Conservation (phyloP, 805 yeast species). For the Kregervanrija delftensis region DNA sequence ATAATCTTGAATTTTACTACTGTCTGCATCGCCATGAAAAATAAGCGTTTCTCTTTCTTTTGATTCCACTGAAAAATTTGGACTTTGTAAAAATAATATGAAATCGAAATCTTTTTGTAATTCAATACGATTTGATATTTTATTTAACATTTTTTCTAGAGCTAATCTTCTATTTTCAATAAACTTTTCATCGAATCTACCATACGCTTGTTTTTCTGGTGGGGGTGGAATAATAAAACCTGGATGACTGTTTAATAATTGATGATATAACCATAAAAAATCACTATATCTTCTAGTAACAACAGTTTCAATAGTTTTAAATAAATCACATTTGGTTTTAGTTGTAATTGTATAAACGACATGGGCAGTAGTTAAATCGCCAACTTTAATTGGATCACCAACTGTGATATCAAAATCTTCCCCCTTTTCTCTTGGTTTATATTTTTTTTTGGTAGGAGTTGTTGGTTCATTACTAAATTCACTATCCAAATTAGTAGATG, state of each 20-base stretch:
- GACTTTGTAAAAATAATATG: constrained; percentile 67
- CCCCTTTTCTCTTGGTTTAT: constrained; percentile 8
- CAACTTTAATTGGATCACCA: constrained; percentile 87
- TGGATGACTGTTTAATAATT: constrained; percentile 77
- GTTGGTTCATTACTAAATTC: not conserved
- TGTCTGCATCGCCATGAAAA: constrained; percentile 25
- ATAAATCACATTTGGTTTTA: constrained; percentile 38
- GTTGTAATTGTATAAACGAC: constrained; percentile 79
- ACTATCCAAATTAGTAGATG: no score
- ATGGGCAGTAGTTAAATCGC: constrained; percentile 84
- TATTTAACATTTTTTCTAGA: constrained; percentile 76
- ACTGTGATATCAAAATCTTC: constrained; percentile 58
- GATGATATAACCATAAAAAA: constrained; percentile 91
- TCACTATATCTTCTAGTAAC: constrained; percentile 87
- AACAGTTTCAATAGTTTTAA: constrained; percentile 33
- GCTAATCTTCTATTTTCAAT: constrained; percentile 81
- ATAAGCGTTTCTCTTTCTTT: constrained; percentile 55
- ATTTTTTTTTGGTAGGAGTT: constrained; percentile 4
- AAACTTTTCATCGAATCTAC: constrained; percentile 85
- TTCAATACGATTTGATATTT: constrained; percentile 49
- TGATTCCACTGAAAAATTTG: constrained; percentile 59
- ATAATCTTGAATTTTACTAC: constrained; percentile 25
- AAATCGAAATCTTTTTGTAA: constrained; percentile 73
- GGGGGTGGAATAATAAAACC: constrained; percentile 94
- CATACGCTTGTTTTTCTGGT: constrained; percentile 88